A percentile compares a stretch with the other conserved stretches of the same genome.
Conservation (phyloP, 1,284 basidiomycete genomes). For the Bjerkandera adusta region DNA sequence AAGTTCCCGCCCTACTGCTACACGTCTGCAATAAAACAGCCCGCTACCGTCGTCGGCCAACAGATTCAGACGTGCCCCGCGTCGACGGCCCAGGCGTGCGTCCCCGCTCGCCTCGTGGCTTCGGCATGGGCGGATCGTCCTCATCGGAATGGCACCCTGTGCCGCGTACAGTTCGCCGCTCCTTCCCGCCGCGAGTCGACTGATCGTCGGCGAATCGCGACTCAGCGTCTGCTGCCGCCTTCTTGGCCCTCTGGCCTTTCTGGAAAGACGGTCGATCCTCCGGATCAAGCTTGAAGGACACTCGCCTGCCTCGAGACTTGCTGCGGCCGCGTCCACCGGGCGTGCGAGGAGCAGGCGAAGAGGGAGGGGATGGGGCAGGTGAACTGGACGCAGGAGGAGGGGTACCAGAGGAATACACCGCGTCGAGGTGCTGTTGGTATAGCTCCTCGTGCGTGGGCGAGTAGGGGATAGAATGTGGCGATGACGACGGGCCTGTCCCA, state of each 20-base stretch:
- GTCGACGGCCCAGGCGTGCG: slow-evolving; percentile 26
- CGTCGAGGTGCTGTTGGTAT: slow-evolving; percentile 39
- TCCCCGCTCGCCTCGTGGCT: slow-evolving; percentile 16
- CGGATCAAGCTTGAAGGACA: slow-evolving; percentile 31
- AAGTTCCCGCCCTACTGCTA: too few relatives aligned
- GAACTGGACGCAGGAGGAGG: slow-evolving; percentile 45
- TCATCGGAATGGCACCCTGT: slow-evolving; percentile 1
- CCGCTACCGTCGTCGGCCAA: too few relatives aligned
- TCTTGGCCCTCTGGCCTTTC: not conserved
- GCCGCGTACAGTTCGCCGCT: not conserved
- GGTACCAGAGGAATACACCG: slow-evolving; percentile 40
- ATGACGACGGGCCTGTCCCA: slow-evolving; percentile 20
- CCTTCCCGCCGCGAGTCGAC: slow-evolving; percentile 1
- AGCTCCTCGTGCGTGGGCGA: slow-evolving; percentile 40
- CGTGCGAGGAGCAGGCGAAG: slow-evolving; percentile 6
- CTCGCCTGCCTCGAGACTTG: slow-evolving; percentile 26
- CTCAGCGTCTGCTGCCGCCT: too few relatives aligned
- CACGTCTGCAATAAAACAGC: too few relatives aligned
- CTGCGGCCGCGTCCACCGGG: slow-evolving; percentile 21
- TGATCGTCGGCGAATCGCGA: too few relatives aligned
- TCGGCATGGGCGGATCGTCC: not conserved
- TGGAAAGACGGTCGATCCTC: slow-evolving; percentile 20
- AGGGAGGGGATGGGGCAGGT: slow-evolving; percentile 29
- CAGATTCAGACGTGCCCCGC: not conserved
- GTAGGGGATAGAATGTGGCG: slow-evolving; percentile 23